A percentile compares a stretch with the other conserved stretches of the same genome.
These are phyloP conservation scores for Geum urbanum DNA, from an alignment of 306 rosid genomes.

Conservation along the genomic window DNA sequence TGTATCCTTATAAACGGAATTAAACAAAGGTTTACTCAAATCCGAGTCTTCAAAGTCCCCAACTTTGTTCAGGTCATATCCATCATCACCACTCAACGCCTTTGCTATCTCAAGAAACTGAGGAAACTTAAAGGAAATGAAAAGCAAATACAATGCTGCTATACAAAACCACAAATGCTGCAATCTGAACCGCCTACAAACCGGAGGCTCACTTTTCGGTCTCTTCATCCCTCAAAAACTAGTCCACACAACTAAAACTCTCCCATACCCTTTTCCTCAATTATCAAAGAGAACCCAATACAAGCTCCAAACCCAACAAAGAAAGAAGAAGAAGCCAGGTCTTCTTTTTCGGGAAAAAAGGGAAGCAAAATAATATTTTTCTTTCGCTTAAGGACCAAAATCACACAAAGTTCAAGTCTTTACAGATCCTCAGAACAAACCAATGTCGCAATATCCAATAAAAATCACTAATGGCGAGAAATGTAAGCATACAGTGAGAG, in stretches of 20 bases:
- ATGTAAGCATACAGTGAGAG: slow-evolving; percentile 3
- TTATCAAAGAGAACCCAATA: slow-evolving; percentile 24
- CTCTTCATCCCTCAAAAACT: slow-evolving; percentile 54
- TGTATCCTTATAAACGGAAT: slow-evolving; percentile 66
- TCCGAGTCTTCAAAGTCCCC: slow-evolving; percentile 52
- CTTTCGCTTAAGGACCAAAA: too few species aligned
- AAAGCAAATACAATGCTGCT: slow-evolving; percentile 71
- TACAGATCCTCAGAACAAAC: slow-evolving; percentile 21
- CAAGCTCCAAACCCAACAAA: slow-evolving; percentile 19
- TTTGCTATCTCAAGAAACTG: slow-evolving; percentile 55
- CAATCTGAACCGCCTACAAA: slow-evolving; percentile 60
- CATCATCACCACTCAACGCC: slow-evolving; percentile 71
- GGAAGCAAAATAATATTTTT: too few species aligned
- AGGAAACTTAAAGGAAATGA: slow-evolving; percentile 71
- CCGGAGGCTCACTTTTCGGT: slow-evolving; percentile 57
- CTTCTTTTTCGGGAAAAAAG: too few species aligned
- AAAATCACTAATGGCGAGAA: slow-evolving; percentile 16
- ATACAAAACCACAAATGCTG: slow-evolving; percentile 66
- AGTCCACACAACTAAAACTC: slow-evolving; percentile 28
- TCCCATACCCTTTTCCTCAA: slow-evolving; percentile 29
- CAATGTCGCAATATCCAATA: slow-evolving; percentile 15
- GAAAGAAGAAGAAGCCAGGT: too few species aligned
- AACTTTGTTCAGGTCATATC: slow-evolving; percentile 38
- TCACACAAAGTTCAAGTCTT: slow-evolving; percentile 3
- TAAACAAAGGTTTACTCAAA: slow-evolving; percentile 54